A percentile compares a stretch with the other conserved stretches of the same genome.
Evolutionary conservation across 2,329 filamentous ascomycete species (phyloP).

Genomic region (Helotiales sp.): DNA sequence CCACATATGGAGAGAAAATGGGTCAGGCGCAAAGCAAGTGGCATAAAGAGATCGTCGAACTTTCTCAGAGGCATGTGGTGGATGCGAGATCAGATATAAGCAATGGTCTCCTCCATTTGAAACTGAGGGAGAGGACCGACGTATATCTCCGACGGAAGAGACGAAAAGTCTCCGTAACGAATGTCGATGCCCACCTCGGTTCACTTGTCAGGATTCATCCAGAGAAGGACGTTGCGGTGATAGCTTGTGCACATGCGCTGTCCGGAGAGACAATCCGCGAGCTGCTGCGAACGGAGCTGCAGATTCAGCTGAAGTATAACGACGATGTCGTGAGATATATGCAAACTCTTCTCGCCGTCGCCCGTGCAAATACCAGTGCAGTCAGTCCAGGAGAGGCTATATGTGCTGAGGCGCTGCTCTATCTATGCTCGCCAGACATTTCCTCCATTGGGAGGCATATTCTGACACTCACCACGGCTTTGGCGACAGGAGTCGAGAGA

Average conservation of each 20-base stretch:
- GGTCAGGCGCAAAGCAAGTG: background rate
- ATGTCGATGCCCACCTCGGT: constrained; percentile 4
- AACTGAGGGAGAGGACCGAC: constrained; percentile 11
- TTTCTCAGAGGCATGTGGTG: background rate
- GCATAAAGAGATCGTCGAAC: background rate
- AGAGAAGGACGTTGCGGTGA: constrained; percentile 18
- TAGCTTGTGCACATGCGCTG: constrained; percentile 18
- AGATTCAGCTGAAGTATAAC: background rate
- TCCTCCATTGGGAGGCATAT: background rate
- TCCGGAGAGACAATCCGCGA: constrained; percentile 6
- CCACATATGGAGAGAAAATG: background rate
- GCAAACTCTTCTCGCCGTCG: background rate
- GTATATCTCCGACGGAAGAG: constrained; percentile 14
- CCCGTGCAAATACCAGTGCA: constrained; percentile 1
- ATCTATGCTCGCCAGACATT: background rate
- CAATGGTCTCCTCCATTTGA: background rate
- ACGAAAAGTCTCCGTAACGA: background rate
- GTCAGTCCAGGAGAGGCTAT: constrained; percentile 3
- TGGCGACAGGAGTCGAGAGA: background rate
- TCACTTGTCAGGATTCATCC: background rate
- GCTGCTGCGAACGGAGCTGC: background rate
- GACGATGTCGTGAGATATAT: background rate
- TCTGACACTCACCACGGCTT: background rate
- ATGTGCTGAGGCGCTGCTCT: background rate
- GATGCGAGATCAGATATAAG: background rate